These are phyloP conservation scores for Curvularia eragrostidis DNA, from an alignment of 2,329 filamentous ascomycete species.

Conservation along the genomic window DNA sequence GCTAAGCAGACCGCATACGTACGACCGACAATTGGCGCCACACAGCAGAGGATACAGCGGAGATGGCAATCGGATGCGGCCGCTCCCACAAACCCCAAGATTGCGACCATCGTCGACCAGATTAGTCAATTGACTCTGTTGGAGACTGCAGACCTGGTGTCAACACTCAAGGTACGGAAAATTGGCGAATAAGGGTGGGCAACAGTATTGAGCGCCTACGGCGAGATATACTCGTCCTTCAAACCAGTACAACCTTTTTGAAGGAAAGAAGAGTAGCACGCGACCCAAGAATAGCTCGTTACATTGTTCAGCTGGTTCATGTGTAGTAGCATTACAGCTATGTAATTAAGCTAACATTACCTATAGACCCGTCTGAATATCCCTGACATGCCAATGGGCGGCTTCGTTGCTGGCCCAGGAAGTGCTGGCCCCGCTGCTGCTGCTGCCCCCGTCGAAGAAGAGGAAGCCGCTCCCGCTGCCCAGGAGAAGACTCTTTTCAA, in stretches of 20 bases:
- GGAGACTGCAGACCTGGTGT: conserved; percentile 95
- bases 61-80: conserved; percentile 85
- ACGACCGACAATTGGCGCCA: conserved; percentile 43
- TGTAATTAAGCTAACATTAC: conserved; percentile 4
- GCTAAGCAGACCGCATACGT: conserved; percentile 33
- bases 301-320: background rate
- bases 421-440: conserved; percentile 65
- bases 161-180: conserved; percentile 82
- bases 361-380: conserved; percentile 89
- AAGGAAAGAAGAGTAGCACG: background rate
- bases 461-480: conserved; percentile 85
- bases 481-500: conserved; percentile 98
- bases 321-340: background rate
- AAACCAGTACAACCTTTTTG: background rate
- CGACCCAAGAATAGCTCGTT: background rate
- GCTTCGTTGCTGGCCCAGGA: conserved; percentile 72
- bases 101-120: conserved; percentile 92
- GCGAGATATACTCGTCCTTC: background rate
- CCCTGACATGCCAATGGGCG: conserved; percentile 93
- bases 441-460: conserved; percentile 73
- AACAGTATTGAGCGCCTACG: background rate
- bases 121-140: conserved; percentile 97
- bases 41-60: conserved; percentile 59
- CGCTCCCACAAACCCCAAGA: conserved; percentile 79
- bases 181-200: background rate